These are phyloP conservation scores for Teunomyces panamensis DNA, from an alignment of 805 yeast species.

Conservation along the genomic window DNA sequence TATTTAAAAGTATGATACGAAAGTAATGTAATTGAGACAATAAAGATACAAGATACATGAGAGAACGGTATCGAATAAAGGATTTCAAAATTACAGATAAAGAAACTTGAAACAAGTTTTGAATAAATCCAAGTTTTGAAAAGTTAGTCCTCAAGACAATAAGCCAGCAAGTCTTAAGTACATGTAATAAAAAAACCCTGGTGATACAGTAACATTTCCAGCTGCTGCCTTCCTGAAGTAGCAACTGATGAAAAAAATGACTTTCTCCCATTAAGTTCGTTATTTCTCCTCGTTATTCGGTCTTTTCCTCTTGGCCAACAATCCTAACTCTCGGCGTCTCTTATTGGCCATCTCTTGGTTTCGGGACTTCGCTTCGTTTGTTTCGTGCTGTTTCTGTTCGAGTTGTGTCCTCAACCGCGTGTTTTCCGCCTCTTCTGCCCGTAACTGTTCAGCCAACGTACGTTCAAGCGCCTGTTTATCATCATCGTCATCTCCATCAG, in stretches of 20 bases:
- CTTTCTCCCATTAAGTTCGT: neutral
- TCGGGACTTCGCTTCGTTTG: constrained; percentile 8
- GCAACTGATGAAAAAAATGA: too few relatives aligned
- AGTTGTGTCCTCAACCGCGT: constrained; percentile 17
- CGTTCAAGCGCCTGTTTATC: constrained; percentile 19
- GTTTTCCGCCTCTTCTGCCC: constrained; percentile 27
- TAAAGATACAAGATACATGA: neutral
- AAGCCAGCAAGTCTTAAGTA: too few relatives aligned
- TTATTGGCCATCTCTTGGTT: constrained; percentile 10
- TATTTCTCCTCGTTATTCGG: neutral
- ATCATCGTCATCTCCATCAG: constrained; percentile 19
- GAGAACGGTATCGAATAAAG: too few relatives aligned
- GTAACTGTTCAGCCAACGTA: constrained; percentile 22
- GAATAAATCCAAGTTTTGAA: too few relatives aligned
- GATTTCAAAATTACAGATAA: too few relatives aligned
- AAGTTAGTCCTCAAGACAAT: too few relatives aligned
- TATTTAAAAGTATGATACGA: neutral
- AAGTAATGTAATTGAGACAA: too few relatives aligned
- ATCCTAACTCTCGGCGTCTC: constrained; percentile 24
- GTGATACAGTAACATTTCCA: too few relatives aligned
- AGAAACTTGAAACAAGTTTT: too few relatives aligned
- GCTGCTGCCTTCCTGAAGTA: too few relatives aligned
- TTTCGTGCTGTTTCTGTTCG: constrained; percentile 15
- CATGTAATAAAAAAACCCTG: too few relatives aligned
- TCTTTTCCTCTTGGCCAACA: constrained; percentile 7